A percentile compares a stretch with the other conserved stretches of the same genome.
Conservation (phyloP, 2,329 filamentous ascomycete species). For the Fusarium coffeatum region DNA sequence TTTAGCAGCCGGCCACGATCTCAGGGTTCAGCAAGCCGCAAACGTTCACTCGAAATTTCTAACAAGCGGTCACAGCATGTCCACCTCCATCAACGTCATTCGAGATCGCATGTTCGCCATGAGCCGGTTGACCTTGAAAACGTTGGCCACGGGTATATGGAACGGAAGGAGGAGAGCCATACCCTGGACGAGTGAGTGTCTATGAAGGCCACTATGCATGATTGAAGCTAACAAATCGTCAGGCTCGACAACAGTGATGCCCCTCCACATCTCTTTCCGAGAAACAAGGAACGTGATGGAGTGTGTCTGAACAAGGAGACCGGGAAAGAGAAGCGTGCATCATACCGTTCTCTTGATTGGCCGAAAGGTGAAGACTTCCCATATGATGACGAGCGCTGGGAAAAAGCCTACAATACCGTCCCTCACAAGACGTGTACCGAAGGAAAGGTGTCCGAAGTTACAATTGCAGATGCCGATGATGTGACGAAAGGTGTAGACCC, state of each 20-base stretch:
- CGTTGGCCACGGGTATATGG: background rate
- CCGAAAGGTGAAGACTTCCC: background rate
- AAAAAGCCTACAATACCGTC: constrained; percentile 7
- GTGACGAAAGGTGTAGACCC: background rate
- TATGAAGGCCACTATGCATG: background rate
- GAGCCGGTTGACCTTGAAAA: background rate
- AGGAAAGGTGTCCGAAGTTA: background rate
- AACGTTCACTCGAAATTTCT: constrained; percentile 3
- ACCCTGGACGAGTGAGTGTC: background rate
- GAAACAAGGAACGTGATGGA: background rate
- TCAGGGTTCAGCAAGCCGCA: background rate
- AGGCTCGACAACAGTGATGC: constrained; percentile 3
- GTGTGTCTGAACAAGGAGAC: background rate
- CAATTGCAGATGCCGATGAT: background rate
- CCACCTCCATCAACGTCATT: background rate
- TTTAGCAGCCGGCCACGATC: background rate
- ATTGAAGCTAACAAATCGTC: constrained; percentile 1
- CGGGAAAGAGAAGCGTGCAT: background rate
- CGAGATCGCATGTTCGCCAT: constrained; percentile 2
- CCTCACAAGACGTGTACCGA: constrained; percentile 1
- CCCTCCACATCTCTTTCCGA: background rate
- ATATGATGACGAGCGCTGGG: constrained; percentile 11
- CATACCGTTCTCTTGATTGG: constrained; percentile 1
- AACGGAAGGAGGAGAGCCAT: constrained; percentile 2
- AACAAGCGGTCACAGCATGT: background rate